Percentiles rank a stretch among this genome's conserved stretches.
Conservation (phyloP, 2,329 filamentous ascomycete species). For the Colletotrichum lentis region DNA sequence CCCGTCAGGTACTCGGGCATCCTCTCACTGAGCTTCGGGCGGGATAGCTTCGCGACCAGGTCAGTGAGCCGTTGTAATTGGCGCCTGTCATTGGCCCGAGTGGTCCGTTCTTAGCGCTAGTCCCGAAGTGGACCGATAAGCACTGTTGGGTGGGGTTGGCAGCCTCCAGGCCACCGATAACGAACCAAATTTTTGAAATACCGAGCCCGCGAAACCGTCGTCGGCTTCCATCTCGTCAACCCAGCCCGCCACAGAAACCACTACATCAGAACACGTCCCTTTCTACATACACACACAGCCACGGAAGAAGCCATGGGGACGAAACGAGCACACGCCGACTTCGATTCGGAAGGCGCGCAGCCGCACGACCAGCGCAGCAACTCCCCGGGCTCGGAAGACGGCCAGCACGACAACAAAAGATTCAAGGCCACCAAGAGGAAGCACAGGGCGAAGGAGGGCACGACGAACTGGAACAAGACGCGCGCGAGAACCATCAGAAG, state of each 20-base stretch:
- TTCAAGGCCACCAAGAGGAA: slow-evolving; percentile 48
- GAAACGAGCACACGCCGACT: slow-evolving; percentile 44
- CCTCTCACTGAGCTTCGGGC: slow-evolving; percentile 23
- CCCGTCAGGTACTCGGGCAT: slow-evolving; percentile 2
- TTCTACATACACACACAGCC: not conserved
- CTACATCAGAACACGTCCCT: not conserved
- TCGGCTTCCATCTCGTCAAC: not conserved
- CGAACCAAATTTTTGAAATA: slow-evolving; percentile 40
- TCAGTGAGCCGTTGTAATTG: slow-evolving; percentile 33
- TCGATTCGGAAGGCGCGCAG: slow-evolving; percentile 23
- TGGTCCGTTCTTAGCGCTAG: not conserved
- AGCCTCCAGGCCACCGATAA: slow-evolving; percentile 32
- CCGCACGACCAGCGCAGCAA: slow-evolving; percentile 35
- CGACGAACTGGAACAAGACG: slow-evolving; percentile 72
- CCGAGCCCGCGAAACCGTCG: slow-evolving; percentile 22
- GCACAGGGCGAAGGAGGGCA: slow-evolving; percentile 56
- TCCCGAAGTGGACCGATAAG: slow-evolving; percentile 28
- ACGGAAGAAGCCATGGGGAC: slow-evolving; percentile 42
- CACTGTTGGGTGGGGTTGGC: slow-evolving; percentile 19
- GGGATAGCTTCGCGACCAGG: slow-evolving; percentile 18
- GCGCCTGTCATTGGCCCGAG: slow-evolving; percentile 29
- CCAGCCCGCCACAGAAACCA: not conserved
- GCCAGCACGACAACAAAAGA: slow-evolving; percentile 47
- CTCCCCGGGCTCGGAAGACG: slow-evolving; percentile 33
- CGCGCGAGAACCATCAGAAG: slow-evolving; percentile 74